These are phyloP conservation scores for Penicillium crustosum DNA, from an alignment of 2,329 filamentous ascomycete genomes.

Conservation along the genomic window DNA sequence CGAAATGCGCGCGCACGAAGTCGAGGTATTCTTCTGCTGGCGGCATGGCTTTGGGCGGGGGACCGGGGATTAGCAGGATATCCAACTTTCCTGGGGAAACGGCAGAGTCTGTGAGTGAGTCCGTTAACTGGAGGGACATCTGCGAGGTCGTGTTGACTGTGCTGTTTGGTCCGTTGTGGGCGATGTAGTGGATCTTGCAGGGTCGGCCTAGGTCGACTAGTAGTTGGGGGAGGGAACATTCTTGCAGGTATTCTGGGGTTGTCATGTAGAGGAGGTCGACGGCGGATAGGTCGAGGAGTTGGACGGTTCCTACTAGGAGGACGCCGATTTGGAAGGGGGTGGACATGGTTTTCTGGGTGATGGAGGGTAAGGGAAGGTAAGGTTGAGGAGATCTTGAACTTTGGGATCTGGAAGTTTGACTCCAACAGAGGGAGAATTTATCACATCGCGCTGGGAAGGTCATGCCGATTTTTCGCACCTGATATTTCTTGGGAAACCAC, in stretches of 20 bases:
- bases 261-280: slow-evolving; percentile 44
- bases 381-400: background rate
- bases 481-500: background rate
- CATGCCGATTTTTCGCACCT: background rate
- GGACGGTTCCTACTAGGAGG: slow-evolving; percentile 37
- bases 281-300: slow-evolving; percentile 42
- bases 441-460: background rate
- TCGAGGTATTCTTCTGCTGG: slow-evolving; percentile 30
- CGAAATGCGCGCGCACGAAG: slow-evolving; percentile 37
- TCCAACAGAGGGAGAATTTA: background rate
- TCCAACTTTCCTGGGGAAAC: slow-evolving; percentile 40
- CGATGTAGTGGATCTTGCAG: slow-evolving; percentile 35
- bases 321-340: slow-evolving; percentile 32
- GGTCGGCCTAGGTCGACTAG: slow-evolving; percentile 29
- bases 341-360: slow-evolving; percentile 6
- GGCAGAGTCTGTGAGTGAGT: slow-evolving; percentile 25
- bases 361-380: too few relatives aligned
- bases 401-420: background rate
- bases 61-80: slow-evolving; percentile 40
- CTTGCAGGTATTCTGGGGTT: slow-evolving; percentile 27
- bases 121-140: slow-evolving; percentile 30
- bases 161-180: slow-evolving; percentile 16
- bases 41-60: slow-evolving; percentile 31
- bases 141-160: slow-evolving; percentile 28
- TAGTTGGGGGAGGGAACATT: slow-evolving; percentile 33